Conservation (phyloP, 208 protist species). For the Leishmania lainsoni region DNA sequence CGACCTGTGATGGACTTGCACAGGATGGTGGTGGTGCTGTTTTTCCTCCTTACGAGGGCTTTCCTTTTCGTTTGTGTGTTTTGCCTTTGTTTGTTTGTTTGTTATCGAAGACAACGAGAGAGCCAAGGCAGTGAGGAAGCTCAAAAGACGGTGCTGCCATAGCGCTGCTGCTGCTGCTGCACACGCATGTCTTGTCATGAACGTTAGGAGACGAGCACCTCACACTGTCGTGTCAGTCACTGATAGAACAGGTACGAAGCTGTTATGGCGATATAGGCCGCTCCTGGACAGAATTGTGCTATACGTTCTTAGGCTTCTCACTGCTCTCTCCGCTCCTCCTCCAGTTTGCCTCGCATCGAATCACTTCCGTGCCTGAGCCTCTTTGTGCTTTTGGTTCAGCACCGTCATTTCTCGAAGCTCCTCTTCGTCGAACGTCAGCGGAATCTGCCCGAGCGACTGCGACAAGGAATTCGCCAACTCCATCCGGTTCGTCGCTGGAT, state of each 20-base stretch:
- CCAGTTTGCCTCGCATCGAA: not conserved
- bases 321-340: not conserved
- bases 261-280: not conserved
- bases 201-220: not conserved
- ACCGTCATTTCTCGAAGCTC: conserved; percentile 38
- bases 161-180: too few species aligned
- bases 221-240: not conserved
- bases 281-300: not conserved
- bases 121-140: too few species aligned
- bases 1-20: too few species aligned
- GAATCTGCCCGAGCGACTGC: conserved; percentile 45
- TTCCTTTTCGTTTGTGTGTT: too few species aligned
- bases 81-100: too few species aligned
- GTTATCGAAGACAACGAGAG: too few species aligned
- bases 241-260: not conserved
- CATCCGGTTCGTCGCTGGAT: conserved; percentile 22
- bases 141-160: not conserved
- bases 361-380: not conserved
- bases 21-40: too few species aligned
- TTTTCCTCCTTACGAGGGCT: too few species aligned
- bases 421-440: conserved; percentile 48
- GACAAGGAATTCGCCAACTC: conserved; percentile 38
- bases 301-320: not conserved
- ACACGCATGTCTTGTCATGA: not conserved
- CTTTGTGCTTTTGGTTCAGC: conserved; percentile 16